phyloP scores from a whole-genome alignment of 2,329 filamentous ascomycete species.

The Sporothrix brasiliensis region DNA sequence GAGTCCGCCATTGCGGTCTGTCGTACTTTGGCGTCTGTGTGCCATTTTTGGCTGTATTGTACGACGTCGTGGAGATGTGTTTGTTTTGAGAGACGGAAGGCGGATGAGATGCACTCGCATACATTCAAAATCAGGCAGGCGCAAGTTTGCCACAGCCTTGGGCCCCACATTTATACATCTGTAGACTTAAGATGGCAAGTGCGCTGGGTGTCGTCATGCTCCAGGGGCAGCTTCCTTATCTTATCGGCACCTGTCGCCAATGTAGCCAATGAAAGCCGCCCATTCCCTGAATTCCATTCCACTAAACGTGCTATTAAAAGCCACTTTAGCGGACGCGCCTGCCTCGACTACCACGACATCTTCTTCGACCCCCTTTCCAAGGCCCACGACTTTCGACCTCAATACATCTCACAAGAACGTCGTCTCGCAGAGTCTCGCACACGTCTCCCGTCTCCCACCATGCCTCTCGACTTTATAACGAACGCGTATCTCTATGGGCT shows the following conservation, averaged over 20 bases:
- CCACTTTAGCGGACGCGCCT: slow-evolving; percentile 13
- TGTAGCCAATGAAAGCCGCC: neutral
- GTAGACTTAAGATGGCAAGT: neutral
- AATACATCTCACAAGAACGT: neutral
- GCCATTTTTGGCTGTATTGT: neutral
- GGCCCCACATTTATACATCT: slow-evolving; percentile 8
- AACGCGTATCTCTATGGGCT: slow-evolving; percentile 53
- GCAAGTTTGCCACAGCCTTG: slow-evolving; percentile 23
- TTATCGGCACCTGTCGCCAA: slow-evolving; percentile 18
- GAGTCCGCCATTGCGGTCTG: neutral
- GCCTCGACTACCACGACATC: neutral
- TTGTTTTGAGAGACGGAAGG: neutral
- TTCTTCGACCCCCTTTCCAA: neutral
- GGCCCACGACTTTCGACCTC: no score
- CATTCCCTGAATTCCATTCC: neutral
- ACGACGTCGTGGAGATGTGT: neutral
- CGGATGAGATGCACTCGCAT: neutral
- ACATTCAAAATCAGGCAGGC: neutral
- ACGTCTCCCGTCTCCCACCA: slow-evolving; percentile 38
- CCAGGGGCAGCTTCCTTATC: slow-evolving; percentile 25
- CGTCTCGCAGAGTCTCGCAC: neutral
- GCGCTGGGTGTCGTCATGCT: slow-evolving; percentile 30
- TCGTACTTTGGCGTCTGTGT: neutral
- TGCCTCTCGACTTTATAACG: slow-evolving; percentile 58
- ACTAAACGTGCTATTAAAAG: slow-evolving; percentile 27